Percentiles rank a stretch among this genome's conserved stretches.
These are phyloP conservation scores for Trypanosoma boissoni DNA, from an alignment of 208 protist genomes.

Conservation along the genomic window DNA sequence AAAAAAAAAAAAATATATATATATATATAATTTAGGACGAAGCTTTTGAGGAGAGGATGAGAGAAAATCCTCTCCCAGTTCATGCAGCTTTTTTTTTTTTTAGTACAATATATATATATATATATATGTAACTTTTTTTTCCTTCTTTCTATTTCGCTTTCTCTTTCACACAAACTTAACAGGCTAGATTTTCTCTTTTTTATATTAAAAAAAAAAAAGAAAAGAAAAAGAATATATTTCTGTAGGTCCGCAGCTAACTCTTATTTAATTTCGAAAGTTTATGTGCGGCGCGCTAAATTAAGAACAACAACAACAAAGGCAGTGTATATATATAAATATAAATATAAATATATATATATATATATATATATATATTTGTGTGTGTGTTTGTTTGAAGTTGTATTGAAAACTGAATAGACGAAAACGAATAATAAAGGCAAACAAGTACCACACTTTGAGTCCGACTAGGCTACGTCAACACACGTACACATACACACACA, in stretches of 20 bases:
- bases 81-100: no score
- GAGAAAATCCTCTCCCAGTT: no score
- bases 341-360: background rate
- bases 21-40: background rate
- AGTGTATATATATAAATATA: background rate
- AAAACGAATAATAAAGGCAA: no score
- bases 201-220: slow-evolving; percentile 5
- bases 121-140: slow-evolving; percentile 3
- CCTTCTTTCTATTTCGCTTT: background rate
- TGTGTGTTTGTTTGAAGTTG: no score
- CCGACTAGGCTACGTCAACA: no score
- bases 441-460: no score
- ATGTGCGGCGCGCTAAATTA: background rate
- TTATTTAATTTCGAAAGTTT: no score
- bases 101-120: slow-evolving; percentile 16
- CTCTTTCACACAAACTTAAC: background rate
- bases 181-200: slow-evolving; percentile 1
- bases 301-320: background rate
- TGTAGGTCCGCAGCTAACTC: no score
- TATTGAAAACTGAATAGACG: no score
- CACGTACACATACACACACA: no score
- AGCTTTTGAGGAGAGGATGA: no score
- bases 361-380: slow-evolving; percentile 11
- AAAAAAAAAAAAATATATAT: background rate
- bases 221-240: no score